Conservation (phyloP, 2,329 filamentous ascomycete genomes). For the Dothiorella sarmentorum region DNA sequence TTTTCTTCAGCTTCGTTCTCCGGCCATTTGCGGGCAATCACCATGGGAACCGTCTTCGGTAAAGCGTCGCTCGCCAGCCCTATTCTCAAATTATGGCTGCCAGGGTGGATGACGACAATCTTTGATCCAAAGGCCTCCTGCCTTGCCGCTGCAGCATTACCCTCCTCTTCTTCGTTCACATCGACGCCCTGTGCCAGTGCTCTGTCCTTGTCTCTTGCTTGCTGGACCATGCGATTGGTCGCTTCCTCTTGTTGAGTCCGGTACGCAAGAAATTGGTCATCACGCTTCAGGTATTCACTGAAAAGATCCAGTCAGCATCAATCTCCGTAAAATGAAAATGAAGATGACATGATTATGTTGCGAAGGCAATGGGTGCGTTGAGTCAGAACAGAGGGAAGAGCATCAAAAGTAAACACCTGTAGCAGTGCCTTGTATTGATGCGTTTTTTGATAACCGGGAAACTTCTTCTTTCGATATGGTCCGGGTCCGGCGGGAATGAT, state of each 20-base stretch:
- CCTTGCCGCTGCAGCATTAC: conserved; percentile 27
- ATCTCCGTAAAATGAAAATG: not conserved
- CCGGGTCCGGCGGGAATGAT: no score
- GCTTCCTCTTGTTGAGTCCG: conserved; percentile 85
- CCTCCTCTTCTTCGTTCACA: conserved; percentile 31
- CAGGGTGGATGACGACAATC: conserved; percentile 90
- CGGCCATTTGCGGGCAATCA: conserved; percentile 74
- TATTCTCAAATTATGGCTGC: conserved; percentile 91
- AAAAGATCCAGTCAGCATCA: conserved; percentile 21
- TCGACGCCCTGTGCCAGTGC: conserved; percentile 63
- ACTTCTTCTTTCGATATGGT: no score
- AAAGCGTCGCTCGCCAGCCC: conserved; percentile 94
- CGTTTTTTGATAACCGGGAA: no score
- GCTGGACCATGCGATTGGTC: conserved; percentile 77
- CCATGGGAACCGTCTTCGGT: conserved; percentile 91
- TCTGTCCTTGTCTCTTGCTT: conserved; percentile 82
- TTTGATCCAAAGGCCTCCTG: conserved; percentile 71
- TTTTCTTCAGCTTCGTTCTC: conserved; percentile 81
- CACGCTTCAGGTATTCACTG: conserved; percentile 95
- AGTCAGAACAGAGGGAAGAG: not conserved
- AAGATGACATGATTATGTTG: not conserved
- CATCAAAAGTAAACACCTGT: no score
- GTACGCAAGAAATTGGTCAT: conserved; percentile 90
- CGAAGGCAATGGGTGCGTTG: not conserved
- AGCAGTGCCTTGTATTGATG: no score